These are phyloP conservation scores for Stipa capillata DNA, from an alignment of 176 grass and related monocot species.

Conservation along the genomic window DNA sequence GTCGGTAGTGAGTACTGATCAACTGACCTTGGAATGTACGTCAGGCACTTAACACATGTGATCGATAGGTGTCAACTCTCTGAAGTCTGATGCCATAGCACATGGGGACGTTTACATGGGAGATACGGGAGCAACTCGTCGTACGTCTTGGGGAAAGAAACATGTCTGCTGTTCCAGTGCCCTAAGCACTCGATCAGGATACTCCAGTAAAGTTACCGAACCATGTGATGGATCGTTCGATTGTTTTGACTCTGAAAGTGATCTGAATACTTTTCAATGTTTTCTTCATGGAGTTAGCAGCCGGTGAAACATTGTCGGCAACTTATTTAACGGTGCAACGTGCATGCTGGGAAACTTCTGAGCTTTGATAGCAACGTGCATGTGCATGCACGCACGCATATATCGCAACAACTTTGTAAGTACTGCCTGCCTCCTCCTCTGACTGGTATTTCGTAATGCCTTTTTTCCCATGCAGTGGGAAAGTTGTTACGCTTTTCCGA, in stretches of 20 bases:
- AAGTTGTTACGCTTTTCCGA: no score
- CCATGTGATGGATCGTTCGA: background rate
- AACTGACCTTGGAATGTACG: background rate
- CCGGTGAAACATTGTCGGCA: slow-evolving; percentile 26
- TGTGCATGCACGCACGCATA: slow-evolving; percentile 8
- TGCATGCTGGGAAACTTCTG: background rate
- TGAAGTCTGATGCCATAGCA: slow-evolving; percentile 15
- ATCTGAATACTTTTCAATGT: background rate
- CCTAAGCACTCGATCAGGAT: no score
- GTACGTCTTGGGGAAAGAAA: background rate
- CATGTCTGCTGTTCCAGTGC: no score
- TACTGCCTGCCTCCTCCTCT: slow-evolving; percentile 15
- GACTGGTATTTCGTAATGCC: no score
- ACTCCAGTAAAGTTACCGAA: background rate
- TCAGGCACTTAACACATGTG: slow-evolving; percentile 11
- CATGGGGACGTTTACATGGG: slow-evolving; percentile 9
- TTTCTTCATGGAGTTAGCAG: background rate
- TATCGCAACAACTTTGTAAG: background rate
- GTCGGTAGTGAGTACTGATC: background rate
- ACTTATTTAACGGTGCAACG: no score
- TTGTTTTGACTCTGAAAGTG: background rate
- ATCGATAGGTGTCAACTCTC: background rate
- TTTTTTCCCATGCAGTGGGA: background rate
- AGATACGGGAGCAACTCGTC: slow-evolving; percentile 13
- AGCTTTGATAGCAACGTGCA: background rate